A percentile compares a stretch with the other conserved stretches of the same genome.
Conservation (phyloP, 2,329 filamentous ascomycete genomes). For the Fusarium luffae region DNA sequence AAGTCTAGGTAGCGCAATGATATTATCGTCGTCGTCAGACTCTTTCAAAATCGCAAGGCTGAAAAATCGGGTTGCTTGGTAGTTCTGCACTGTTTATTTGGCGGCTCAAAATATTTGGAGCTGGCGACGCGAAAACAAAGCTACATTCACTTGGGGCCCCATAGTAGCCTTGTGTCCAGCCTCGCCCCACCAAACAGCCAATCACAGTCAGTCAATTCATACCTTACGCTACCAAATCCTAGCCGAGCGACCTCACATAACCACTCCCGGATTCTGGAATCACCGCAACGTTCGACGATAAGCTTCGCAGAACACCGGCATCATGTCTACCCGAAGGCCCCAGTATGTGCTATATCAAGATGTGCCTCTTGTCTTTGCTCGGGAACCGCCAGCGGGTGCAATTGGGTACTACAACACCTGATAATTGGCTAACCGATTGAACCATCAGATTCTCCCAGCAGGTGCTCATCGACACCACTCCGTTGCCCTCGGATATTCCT, state of each 20-base stretch:
- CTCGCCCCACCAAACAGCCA: conserved; percentile 49
- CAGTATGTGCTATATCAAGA: conserved; percentile 50
- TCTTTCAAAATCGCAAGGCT: conserved; percentile 26
- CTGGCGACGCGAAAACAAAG: conserved; percentile 48
- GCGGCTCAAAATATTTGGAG: conserved; percentile 45
- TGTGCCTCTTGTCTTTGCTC: neutral
- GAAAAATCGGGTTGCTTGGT: conserved; percentile 22
- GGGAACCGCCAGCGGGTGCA: conserved; percentile 20
- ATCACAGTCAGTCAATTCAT: conserved; percentile 54
- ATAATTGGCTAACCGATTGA: conserved; percentile 48
- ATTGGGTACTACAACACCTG: conserved; percentile 37
- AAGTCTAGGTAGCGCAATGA: neutral
- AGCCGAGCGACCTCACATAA: conserved; percentile 46
- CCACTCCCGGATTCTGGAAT: conserved; percentile 45
- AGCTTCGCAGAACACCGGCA: conserved; percentile 48
- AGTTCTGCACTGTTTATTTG: conserved; percentile 40
- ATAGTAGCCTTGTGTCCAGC: conserved; percentile 42
- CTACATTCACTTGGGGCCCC: conserved; percentile 22
- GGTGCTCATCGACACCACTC: conserved; percentile 93
- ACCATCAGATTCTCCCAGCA: conserved; percentile 87
- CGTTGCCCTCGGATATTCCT: conserved; percentile 90
- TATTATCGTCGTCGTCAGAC: neutral
- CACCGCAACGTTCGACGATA: conserved; percentile 44
- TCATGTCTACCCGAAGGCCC: conserved; percentile 57
- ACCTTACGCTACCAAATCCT: conserved; percentile 54